Evolutionary conservation across 2,329 filamentous ascomycete species (phyloP), one percentile per base, ranked within the genome.

Genomic region (Fusarium scirpi): DNA sequence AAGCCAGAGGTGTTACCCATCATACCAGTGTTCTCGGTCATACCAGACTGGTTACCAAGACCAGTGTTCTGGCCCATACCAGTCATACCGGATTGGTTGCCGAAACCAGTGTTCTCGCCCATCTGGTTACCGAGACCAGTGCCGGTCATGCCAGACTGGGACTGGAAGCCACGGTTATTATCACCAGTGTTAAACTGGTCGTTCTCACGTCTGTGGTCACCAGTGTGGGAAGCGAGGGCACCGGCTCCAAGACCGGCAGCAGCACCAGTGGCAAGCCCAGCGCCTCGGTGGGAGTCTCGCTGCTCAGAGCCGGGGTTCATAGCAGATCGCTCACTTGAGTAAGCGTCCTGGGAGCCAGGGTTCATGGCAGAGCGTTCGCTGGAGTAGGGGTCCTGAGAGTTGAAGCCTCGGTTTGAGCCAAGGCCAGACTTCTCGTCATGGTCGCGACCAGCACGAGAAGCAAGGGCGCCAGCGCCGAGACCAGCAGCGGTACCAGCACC

Each of bases 171-270:
- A 13, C 32, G 27, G 1, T 44, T 20, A 8, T n/a, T 30, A 0
- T 58, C 29, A 2, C 30, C 56, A 4, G 20, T 27, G 27, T 52
- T 34, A 24, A 25, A n/a, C 8, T 45, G 46, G 1, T 13, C 54
- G 9, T 63, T 44, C 3, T 34, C 68, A 0, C 51, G 8, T 34
- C 25, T 24, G 40, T 53, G 38, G 16, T 47, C 4, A 18, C 44
- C 11, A 13, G 41, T 34, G 6, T 54, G 67, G 2, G 60, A 71
- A 2, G 59, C 64, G 3, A 71, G 45, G 3, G 55, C 64, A 3
- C 55, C 69, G 8, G 58, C 70, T 0, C 70, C 64, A 3, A 72
- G 27, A 8, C 70, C 70, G 0, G 64, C 61, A 8, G 59, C 69
- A 13, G 66, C 30, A 10, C 60, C 67, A 2, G 58, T 20, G 5